A percentile compares a stretch with the other conserved stretches of the same genome.
Conservation (phyloP, 768 basidiomycete species). For the Leccinum pellstonianum region DNA sequence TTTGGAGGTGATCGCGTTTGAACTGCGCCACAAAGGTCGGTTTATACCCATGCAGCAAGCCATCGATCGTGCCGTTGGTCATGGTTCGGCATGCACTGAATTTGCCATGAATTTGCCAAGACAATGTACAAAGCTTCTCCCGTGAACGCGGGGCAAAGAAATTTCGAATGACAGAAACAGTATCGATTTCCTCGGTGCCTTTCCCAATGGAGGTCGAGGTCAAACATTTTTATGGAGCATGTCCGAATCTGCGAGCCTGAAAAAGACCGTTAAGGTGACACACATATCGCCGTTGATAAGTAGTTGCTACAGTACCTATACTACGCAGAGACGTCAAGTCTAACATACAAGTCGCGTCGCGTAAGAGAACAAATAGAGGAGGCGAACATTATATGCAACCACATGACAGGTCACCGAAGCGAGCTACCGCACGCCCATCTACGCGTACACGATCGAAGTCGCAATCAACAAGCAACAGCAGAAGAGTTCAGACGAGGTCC, state of each 20-base stretch:
- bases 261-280: background rate
- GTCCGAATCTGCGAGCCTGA: background rate
- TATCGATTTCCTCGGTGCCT: background rate
- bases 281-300: background rate
- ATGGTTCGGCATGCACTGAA: background rate
- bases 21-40: background rate
- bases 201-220: slow-evolving; percentile 14
- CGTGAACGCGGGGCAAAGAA: background rate
- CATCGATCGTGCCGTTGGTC: slow-evolving; percentile 2
- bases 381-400: background rate
- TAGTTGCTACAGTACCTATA: background rate
- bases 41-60: slow-evolving; percentile 19
- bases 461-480: background rate
- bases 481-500: background rate
- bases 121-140: slow-evolving; percentile 3
- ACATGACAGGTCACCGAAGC: background rate
- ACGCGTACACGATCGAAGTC: too few relatives aligned
- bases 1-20: slow-evolving; percentile 1
- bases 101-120: slow-evolving; percentile 8
- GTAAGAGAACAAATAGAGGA: background rate
- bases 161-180: slow-evolving; percentile 8
- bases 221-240: background rate
- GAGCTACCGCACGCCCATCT: background rate
- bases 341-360: background rate
- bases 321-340: background rate